These are phyloP conservation scores for Colletotrichum echinochloae DNA, from an alignment of 2,329 filamentous ascomycete species.

Conservation along the genomic window DNA sequence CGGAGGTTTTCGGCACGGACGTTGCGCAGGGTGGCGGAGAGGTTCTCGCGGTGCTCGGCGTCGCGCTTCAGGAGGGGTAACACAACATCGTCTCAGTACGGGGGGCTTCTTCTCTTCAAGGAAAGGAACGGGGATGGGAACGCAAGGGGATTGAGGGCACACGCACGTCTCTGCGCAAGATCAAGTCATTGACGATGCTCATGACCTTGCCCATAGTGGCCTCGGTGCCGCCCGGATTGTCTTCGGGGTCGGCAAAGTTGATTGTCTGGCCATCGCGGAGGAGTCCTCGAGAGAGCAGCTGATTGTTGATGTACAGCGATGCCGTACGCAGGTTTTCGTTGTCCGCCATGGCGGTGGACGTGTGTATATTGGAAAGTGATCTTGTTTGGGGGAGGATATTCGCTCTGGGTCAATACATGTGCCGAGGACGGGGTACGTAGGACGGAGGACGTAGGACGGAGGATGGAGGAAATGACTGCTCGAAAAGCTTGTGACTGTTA, in stretches of 20 bases:
- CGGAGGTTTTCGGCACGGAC: slow-evolving; percentile 81
- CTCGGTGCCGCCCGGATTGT: slow-evolving; percentile 69
- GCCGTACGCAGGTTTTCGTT: slow-evolving; percentile 73
- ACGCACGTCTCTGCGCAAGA: slow-evolving; percentile 87
- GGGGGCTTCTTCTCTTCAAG: neutral
- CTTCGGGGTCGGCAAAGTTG: slow-evolving; percentile 82
- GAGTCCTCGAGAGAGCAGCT: slow-evolving; percentile 74
- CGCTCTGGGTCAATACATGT: slow-evolving; percentile 21
- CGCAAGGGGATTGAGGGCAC: slow-evolving; percentile 21
- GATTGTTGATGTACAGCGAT: slow-evolving; percentile 79
- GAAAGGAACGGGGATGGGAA: too few relatives aligned
- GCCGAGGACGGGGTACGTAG: slow-evolving; percentile 12
- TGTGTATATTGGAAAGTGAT: slow-evolving; percentile 15
- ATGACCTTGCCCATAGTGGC: slow-evolving; percentile 88
- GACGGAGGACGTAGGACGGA: too few relatives aligned
- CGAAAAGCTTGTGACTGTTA: slow-evolving; percentile 17
- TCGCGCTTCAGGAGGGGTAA: slow-evolving; percentile 74
- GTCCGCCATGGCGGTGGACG: slow-evolving; percentile 61
- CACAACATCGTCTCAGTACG: slow-evolving; percentile 28
- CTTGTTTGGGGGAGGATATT: neutral
- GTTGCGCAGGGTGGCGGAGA: slow-evolving; percentile 81
- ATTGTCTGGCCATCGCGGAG: slow-evolving; percentile 78
- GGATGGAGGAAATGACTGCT: neutral
- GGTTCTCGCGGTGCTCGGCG: slow-evolving; percentile 85
- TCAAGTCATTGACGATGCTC: slow-evolving; percentile 92